Evolutionary conservation across 257 asterid genomes (phyloP).

Genomic region (Thymus quinquecostatus): DNA sequence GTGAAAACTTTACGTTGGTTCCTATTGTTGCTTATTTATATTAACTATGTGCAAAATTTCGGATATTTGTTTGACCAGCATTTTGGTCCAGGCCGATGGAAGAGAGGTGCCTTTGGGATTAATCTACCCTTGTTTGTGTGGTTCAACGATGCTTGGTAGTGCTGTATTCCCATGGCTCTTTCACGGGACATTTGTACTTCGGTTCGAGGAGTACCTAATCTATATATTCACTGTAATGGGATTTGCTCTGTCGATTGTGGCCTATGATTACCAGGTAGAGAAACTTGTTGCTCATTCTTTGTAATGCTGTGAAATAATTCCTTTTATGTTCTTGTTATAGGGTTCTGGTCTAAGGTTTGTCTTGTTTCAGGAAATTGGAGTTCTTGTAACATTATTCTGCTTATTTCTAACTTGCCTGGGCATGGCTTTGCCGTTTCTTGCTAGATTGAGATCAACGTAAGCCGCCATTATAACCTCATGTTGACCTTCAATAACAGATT

Average conservation of each 20-base stretch:
- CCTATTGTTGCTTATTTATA: slow-evolving; percentile 11
- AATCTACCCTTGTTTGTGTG: slow-evolving; percentile 88
- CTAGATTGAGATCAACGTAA: slow-evolving; percentile 93
- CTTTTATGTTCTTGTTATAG: slow-evolving; percentile 11
- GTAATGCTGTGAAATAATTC: slow-evolving; percentile 6
- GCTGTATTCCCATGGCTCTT: slow-evolving; percentile 79
- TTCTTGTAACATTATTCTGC: slow-evolving; percentile 74
- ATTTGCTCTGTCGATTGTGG: slow-evolving; percentile 55
- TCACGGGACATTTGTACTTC: slow-evolving; percentile 60
- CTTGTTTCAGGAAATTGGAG: slow-evolving; percentile 71
- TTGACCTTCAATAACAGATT: background rate
- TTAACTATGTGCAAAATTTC: slow-evolving; percentile 10
- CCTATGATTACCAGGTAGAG: slow-evolving; percentile 91
- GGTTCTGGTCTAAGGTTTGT: slow-evolving; percentile 17
- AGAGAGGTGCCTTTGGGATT: slow-evolving; percentile 78
- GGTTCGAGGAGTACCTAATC: slow-evolving; percentile 71
- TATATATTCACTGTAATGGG: slow-evolving; percentile 69
- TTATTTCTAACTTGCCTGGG: slow-evolving; percentile 75
- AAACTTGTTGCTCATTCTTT: slow-evolving; percentile 22
- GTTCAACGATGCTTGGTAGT: slow-evolving; percentile 96
- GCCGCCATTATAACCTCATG: background rate
- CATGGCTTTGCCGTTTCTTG: slow-evolving; percentile 81
- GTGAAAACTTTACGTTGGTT: slow-evolving; percentile 4
- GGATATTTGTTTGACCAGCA: slow-evolving; percentile 30
- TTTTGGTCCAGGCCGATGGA: slow-evolving; percentile 85